Evolutionary conservation across 257 asterid species (phyloP), one percentile per base, ranked within the genome.

Genomic region (Nicotiana tomentosiformis): DNA sequence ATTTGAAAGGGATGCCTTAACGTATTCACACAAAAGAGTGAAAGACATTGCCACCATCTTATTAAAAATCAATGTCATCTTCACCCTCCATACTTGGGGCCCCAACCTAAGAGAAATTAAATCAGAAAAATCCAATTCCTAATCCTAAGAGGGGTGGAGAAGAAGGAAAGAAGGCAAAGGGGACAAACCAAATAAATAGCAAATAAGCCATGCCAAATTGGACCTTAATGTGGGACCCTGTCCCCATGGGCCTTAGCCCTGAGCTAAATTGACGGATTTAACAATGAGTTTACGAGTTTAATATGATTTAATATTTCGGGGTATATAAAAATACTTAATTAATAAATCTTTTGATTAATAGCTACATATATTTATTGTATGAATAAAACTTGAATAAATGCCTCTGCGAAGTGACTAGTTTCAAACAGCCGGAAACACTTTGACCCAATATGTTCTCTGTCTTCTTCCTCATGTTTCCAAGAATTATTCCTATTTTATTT

Each of bases 111-210:
- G n/a, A 46, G 12, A 23, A 72, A 46, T n/a, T 43, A 72, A 11
- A 43, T 43, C 12, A 72, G 20, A 72, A 72, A 72, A 57, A 58
- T 58, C 65, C 65, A 58, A 58, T 58, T 58, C 26, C 61, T 18
- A 56, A 56, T 18, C 61, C 9, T 56, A 17, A 56, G n/a, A 18
- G n/a, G 29, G 65, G 65, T 20, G 65, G 65, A 58, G 26, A 58
- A 57, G 64, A 43, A 8, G 29, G 2, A 53, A 8, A 5, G 18
- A 18, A 58, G 20, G 23, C 61, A 46, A 12, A 46, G 23, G 61
- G 79, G 61, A 72, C 79, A 72, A 72, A 35, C 12, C 39, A 53
- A 83, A 62, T 83, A 83, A 43, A 39, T 83, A 62, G 62, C 69
- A 55, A 66, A 67, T 77, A 23, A 29, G 14, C 65, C 3, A 78